These are phyloP conservation scores for Intubia oerlemansii DNA, from an alignment of 2,329 filamentous ascomycete species.

Conservation along the genomic window DNA sequence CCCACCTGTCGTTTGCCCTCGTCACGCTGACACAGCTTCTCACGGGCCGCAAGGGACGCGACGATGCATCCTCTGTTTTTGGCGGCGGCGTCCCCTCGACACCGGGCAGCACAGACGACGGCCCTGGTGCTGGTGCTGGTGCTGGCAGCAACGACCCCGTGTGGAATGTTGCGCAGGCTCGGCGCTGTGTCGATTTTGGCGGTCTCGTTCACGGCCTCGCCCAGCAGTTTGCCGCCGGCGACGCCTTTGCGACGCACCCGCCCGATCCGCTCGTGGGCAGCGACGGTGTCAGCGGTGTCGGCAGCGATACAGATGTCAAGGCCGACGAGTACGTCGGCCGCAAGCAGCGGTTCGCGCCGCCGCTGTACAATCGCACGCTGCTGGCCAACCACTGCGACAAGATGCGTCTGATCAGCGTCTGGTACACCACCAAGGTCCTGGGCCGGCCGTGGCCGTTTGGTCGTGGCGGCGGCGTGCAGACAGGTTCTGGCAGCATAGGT, in stretches of 20 bases:
- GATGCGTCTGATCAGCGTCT: slow-evolving; percentile 18
- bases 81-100: too few relatives aligned
- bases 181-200: slow-evolving; percentile 14
- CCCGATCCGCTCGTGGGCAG: too few relatives aligned
- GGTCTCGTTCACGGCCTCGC: slow-evolving; percentile 8
- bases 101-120: too few relatives aligned
- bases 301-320: too few relatives aligned
- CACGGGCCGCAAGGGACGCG: too few relatives aligned
- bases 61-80: too few relatives aligned
- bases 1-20: slow-evolving; percentile 14
- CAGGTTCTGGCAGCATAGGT: too few relatives aligned
- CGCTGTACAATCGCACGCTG: slow-evolving; percentile 11
- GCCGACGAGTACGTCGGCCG: slow-evolving; percentile 1
- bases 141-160: slow-evolving; percentile 15
- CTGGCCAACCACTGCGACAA: slow-evolving; percentile 15
- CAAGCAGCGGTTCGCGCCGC: slow-evolving; percentile 10
- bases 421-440: slow-evolving; percentile 13
- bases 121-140: too few relatives aligned
- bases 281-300: too few relatives aligned
- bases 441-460: too few relatives aligned
- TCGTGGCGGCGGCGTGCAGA: too few relatives aligned
- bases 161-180: slow-evolving; percentile 16
- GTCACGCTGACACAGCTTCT: slow-evolving; percentile 16
- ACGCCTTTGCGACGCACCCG: neutral
- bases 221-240: too few relatives aligned